Evolutionary conservation across 2,329 filamentous ascomycete species (phyloP).

Genomic region (Fusarium tanahbumbuense): DNA sequence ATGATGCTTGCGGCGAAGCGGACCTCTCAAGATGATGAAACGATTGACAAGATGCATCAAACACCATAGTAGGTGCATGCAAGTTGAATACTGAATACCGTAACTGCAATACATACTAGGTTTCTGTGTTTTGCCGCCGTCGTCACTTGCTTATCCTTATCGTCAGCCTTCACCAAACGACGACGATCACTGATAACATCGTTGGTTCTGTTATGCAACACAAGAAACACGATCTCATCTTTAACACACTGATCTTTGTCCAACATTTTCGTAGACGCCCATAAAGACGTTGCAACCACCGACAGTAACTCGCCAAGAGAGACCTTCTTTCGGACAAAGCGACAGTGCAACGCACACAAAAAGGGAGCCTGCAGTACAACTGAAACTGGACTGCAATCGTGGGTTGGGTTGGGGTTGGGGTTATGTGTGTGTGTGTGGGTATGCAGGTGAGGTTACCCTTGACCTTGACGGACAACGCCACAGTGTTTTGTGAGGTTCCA

Average conservation of each 20-base stretch:
- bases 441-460: constrained; percentile 25
- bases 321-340: constrained; percentile 29
- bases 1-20: constrained; percentile 31
- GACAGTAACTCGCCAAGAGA: constrained; percentile 30
- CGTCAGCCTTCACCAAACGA: constrained; percentile 16
- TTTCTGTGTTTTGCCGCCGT: constrained; percentile 34
- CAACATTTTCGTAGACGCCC: constrained; percentile 24
- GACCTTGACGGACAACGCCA: constrained; percentile 20
- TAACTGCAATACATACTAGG: neutral
- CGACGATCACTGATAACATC: constrained; percentile 21
- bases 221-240: constrained; percentile 13
- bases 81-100: constrained; percentile 3
- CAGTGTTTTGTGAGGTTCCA: constrained; percentile 16
- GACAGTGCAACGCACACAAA: constrained; percentile 9
- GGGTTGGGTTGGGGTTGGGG: constrained; percentile 26
- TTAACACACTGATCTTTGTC: constrained; percentile 1
- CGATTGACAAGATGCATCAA: constrained; percentile 16
- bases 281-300: constrained; percentile 20
- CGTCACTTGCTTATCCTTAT: constrained; percentile 29
- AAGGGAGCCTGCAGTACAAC: neutral
- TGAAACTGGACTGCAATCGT: constrained; percentile 10
- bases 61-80: neutral
- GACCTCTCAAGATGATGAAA: constrained; percentile 24
- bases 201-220: constrained; percentile 5
- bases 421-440: constrained; percentile 16